Evolutionary conservation across 805 yeast species (phyloP).

Genomic region (Kuraishia piskuri): DNA sequence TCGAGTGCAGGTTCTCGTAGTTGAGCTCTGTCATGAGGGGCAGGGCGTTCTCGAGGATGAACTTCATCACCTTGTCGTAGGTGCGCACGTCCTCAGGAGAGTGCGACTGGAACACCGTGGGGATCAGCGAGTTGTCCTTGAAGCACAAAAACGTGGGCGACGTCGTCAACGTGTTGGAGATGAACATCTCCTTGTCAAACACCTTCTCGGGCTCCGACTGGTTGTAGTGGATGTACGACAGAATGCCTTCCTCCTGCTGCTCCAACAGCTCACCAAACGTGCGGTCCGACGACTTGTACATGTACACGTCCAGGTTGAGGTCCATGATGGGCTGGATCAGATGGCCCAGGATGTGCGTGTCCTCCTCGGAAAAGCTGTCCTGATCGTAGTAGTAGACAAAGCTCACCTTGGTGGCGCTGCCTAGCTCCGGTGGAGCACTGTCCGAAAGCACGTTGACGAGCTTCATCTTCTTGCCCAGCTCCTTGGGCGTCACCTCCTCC

Average conservation of each 20-base stretch:
- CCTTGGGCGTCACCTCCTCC: slow-evolving; percentile 18
- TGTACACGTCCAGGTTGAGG: slow-evolving; percentile 42
- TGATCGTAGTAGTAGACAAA: slow-evolving; percentile 47
- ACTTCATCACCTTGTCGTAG: slow-evolving; percentile 34
- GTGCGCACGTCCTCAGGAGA: slow-evolving; percentile 58
- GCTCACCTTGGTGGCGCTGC: slow-evolving; percentile 32
- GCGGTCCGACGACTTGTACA: slow-evolving; percentile 43
- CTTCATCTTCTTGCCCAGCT: slow-evolving; percentile 15
- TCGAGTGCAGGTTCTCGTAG: slow-evolving; percentile 21
- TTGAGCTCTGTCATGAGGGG: slow-evolving; percentile 50
- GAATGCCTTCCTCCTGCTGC: slow-evolving; percentile 24
- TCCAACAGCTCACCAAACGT: slow-evolving; percentile 29
- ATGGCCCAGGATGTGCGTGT: slow-evolving; percentile 50
- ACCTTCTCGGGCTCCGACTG: slow-evolving; percentile 20
- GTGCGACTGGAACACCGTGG: slow-evolving; percentile 49
- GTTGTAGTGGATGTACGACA: slow-evolving; percentile 36
- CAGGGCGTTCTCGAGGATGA: slow-evolving; percentile 37
- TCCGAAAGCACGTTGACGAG: slow-evolving; percentile 6
- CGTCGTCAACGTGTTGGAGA: slow-evolving; percentile 45
- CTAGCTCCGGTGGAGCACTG: slow-evolving; percentile 17
- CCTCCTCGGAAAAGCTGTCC: slow-evolving; percentile 49
- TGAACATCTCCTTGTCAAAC: slow-evolving; percentile 36
- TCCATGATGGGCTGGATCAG: slow-evolving; percentile 52
- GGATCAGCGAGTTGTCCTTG: slow-evolving; percentile 45
- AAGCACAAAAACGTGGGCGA: slow-evolving; percentile 56